Conservation (phyloP, 495 filamentous ascomycete species). For the Barbatosphaeria neglecta region DNA sequence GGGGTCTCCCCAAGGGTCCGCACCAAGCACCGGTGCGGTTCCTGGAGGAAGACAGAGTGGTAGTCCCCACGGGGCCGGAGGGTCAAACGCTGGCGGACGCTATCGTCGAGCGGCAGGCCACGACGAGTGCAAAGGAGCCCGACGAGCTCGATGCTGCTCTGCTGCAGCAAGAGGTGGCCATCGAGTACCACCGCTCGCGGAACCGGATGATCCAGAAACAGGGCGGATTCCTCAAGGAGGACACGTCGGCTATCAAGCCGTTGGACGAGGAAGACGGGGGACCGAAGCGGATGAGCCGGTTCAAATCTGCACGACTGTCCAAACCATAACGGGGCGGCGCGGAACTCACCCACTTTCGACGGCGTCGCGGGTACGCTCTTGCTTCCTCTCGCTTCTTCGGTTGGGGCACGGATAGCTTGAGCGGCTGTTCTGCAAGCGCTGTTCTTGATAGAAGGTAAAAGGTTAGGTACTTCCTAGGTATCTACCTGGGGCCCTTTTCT, state of each 20-base stretch:
- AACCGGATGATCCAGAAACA: slow-evolving; percentile 69
- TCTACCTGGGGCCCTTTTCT: too few relatives aligned
- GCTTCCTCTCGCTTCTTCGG: too few relatives aligned
- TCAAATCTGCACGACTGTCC: slow-evolving; percentile 71
- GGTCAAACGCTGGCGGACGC: slow-evolving; percentile 44
- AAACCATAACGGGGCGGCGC: slow-evolving; percentile 22
- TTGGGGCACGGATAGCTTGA: too few relatives aligned
- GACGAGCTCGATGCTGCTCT: slow-evolving; percentile 66
- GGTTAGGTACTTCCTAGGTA: too few relatives aligned
- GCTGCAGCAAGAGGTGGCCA: slow-evolving; percentile 62
- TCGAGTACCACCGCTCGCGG: slow-evolving; percentile 68
- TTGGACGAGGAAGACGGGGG: slow-evolving; percentile 58
- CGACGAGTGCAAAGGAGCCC: slow-evolving; percentile 36
- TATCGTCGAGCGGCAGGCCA: slow-evolving; percentile 49
- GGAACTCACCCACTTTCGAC: too few relatives aligned
- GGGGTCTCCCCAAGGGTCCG: slow-evolving; percentile 15
- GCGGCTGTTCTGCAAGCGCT: too few relatives aligned
- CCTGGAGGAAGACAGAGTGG: slow-evolving; percentile 1
- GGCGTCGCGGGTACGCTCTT: too few relatives aligned
- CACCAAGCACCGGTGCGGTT: slow-evolving; percentile 17
- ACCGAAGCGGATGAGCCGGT: slow-evolving; percentile 67
- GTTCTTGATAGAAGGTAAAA: too few relatives aligned
- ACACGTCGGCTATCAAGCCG: slow-evolving; percentile 49
- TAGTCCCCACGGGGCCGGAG: slow-evolving; percentile 39
- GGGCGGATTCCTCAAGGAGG: slow-evolving; percentile 57